Evolutionary conservation across 2,329 filamentous ascomycete species (phyloP).

Genomic region (Cladosporium phlei): DNA sequence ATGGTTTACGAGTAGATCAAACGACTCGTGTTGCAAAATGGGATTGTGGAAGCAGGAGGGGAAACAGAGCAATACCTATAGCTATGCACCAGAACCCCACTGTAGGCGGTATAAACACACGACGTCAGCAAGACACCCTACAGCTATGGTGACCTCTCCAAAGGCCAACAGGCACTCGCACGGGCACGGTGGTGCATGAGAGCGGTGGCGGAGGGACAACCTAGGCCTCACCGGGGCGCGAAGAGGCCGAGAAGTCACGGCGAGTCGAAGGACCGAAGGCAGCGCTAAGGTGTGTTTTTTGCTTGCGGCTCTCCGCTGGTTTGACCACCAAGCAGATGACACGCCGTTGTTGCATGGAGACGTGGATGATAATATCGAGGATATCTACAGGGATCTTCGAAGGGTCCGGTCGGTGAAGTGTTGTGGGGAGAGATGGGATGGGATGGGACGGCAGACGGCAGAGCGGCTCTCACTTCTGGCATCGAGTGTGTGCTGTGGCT

Average conservation of each 20-base stretch:
- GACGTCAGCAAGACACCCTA: constrained; percentile 10
- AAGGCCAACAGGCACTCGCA: background rate
- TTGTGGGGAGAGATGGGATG: background rate
- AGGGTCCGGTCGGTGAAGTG: background rate
- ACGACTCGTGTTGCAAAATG: too few species aligned
- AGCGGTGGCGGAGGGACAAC: constrained; percentile 1
- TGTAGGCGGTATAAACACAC: constrained; percentile 5
- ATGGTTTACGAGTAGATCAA: constrained; percentile 6
- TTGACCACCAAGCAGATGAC: background rate
- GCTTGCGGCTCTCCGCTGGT: constrained; percentile 9
- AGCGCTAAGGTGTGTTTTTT: background rate
- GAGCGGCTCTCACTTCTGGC: constrained; percentile 9
- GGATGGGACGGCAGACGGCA: too few species aligned
- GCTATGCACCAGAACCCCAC: too few species aligned
- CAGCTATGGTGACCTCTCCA: background rate
- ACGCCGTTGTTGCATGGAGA: constrained; percentile 2
- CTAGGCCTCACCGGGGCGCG: background rate
- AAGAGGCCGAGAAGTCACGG: constrained; percentile 2
- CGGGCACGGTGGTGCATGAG: constrained; percentile 3
- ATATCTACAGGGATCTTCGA: constrained; percentile 12
- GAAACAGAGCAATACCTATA: too few species aligned
- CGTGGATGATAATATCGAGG: too few species aligned
- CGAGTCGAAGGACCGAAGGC: background rate
- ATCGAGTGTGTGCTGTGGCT: background rate
- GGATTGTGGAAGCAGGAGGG: too few species aligned